Percentiles rank a stretch among this genome's conserved stretches.
These are phyloP conservation scores for Pseudopithomyces chartarum DNA, from an alignment of 2,329 filamentous ascomycete genomes.

Conservation along the genomic window DNA sequence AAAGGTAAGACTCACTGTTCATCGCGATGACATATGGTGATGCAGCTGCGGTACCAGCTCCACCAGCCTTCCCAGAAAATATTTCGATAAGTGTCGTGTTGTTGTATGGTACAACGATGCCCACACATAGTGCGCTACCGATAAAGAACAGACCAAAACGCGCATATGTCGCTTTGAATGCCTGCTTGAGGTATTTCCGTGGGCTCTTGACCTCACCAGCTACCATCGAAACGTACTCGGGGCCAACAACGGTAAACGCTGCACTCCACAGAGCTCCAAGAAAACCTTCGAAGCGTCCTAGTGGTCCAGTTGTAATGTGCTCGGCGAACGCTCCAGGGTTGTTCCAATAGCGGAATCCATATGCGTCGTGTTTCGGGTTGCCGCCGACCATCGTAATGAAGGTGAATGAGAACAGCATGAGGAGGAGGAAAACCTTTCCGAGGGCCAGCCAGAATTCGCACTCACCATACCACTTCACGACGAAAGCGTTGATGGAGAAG, in stretches of 20 bases:
- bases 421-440: slow-evolving; percentile 49
- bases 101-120: slow-evolving; percentile 62
- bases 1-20: slow-evolving; percentile 36
- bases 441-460: slow-evolving; percentile 46
- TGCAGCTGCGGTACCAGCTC: slow-evolving; percentile 54
- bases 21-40: slow-evolving; percentile 67
- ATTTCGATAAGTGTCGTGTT: slow-evolving; percentile 70
- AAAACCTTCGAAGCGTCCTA: slow-evolving; percentile 37
- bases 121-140: slow-evolving; percentile 45
- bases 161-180: slow-evolving; percentile 49
- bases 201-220: slow-evolving; percentile 51
- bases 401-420: slow-evolving; percentile 48
- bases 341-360: slow-evolving; percentile 51
- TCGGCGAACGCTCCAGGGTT: slow-evolving; percentile 37
- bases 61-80: slow-evolving; percentile 19
- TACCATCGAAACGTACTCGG: slow-evolving; percentile 52
- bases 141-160: slow-evolving; percentile 51
- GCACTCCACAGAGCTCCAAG: slow-evolving; percentile 39
- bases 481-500: slow-evolving; percentile 44
- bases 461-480: slow-evolving; percentile 48
- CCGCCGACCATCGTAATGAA: slow-evolving; percentile 49
- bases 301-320: slow-evolving; percentile 26
- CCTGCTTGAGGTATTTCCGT: slow-evolving; percentile 44
- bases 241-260: slow-evolving; percentile 49
- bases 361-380: slow-evolving; percentile 44